phyloP scores from a whole-genome alignment of 2,329 filamentous ascomycete species.

The Cucurbitaria berberidis region DNA sequence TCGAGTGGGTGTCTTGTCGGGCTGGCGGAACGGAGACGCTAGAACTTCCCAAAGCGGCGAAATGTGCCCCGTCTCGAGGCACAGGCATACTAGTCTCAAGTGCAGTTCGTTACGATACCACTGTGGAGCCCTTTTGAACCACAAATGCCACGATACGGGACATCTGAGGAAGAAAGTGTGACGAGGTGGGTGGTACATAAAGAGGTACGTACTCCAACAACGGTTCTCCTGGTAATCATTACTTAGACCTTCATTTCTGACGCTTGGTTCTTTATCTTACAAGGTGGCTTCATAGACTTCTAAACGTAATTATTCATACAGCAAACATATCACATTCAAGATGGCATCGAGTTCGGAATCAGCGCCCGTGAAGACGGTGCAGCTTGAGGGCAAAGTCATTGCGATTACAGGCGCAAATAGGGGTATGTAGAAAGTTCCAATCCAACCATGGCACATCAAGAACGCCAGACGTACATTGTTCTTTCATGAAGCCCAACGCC shows the following conservation, averaged over 20 bases:
- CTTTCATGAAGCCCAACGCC: no score
- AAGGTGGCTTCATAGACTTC: not conserved
- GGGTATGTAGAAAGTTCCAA: constrained; percentile 14
- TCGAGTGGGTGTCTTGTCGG: not conserved
- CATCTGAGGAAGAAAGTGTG: constrained; percentile 8
- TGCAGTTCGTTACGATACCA: constrained; percentile 21
- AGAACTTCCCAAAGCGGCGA: not conserved
- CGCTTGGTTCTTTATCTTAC: no score
- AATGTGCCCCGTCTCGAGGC: not conserved
- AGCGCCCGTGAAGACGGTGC: constrained; percentile 31
- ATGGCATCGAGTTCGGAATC: constrained; percentile 24
- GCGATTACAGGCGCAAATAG: constrained; percentile 40
- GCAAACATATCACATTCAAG: not conserved
- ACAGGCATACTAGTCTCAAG: constrained; percentile 17
- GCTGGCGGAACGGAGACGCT: not conserved
- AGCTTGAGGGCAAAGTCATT: constrained; percentile 36
- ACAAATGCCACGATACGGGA: constrained; percentile 2
- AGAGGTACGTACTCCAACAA: not conserved
- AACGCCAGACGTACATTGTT: not conserved
- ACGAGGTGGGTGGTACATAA: not conserved
- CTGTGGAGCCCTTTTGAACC: constrained; percentile 6
- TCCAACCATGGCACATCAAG: not conserved
- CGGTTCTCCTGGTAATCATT: not conserved
- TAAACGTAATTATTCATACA: not conserved
- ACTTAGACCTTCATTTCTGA: not conserved